Percentiles rank a stretch among this genome's conserved stretches.
Evolutionary conservation across 2,329 filamentous ascomycete species (phyloP).

Genomic region (Golovinomyces cichoracearum): DNA sequence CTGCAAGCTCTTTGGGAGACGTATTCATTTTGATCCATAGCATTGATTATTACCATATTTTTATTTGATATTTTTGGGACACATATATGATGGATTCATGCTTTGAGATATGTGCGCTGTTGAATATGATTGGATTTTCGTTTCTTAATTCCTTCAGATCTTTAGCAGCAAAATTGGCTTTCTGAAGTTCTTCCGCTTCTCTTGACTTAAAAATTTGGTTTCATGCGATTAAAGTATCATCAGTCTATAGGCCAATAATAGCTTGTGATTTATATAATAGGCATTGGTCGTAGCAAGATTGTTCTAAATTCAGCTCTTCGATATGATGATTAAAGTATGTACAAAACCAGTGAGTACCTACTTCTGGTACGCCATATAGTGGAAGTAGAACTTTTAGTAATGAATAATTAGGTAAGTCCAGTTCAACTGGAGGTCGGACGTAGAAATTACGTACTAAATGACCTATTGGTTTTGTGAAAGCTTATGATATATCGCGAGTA

Average conservation of each 20-base stretch:
- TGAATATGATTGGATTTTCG: neutral
- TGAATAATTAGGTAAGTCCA: neutral
- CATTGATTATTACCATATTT: neutral
- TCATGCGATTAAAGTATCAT: neutral
- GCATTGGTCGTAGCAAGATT: neutral
- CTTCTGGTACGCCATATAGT: neutral
- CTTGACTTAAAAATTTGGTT: neutral
- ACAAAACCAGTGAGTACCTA: neutral
- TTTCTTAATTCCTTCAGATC: neutral
- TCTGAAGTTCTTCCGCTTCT: neutral
- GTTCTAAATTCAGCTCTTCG: neutral
- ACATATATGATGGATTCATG: neutral
- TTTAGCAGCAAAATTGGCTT: neutral
- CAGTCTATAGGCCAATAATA: neutral
- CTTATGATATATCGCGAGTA: neutral
- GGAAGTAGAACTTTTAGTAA: neutral
- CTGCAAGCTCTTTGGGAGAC: neutral
- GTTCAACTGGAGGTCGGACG: neutral
- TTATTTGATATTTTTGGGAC: neutral
- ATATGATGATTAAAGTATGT: constrained; percentile 1
- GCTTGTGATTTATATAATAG: neutral
- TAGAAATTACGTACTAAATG: neutral
- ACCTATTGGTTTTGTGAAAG: neutral
- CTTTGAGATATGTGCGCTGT: neutral
- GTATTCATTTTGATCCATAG: neutral